phyloP scores from a whole-genome alignment of 768 basidiomycete genomes.

The Royoungia palumana region DNA sequence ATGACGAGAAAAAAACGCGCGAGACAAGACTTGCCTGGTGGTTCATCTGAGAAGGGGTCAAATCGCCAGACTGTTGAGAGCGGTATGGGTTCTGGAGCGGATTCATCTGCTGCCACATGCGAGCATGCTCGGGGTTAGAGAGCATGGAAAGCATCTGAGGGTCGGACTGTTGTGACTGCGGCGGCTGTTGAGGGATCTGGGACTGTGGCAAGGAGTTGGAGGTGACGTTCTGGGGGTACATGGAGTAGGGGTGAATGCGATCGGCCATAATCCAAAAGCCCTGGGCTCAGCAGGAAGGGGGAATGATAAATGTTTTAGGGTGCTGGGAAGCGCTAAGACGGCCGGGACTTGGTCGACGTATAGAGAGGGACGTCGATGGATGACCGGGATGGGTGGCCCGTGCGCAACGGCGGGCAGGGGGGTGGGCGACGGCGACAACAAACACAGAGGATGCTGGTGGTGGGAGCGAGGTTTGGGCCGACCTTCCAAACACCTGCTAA shows the following conservation, averaged over 20 bases:
- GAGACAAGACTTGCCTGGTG: conserved; percentile 44
- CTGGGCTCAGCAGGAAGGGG: conserved; percentile 21
- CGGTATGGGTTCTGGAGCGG: conserved; percentile 44
- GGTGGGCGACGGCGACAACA: conserved; percentile 28
- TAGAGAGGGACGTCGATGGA: conserved; percentile 19
- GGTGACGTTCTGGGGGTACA: conserved; percentile 50
- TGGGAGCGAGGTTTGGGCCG: conserved; percentile 54
- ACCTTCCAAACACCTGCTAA: conserved; percentile 41
- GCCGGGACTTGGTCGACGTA: conserved; percentile 22
- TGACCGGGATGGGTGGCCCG: conserved; percentile 32
- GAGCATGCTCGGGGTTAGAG: conserved; percentile 48
- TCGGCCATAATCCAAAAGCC: conserved; percentile 54
- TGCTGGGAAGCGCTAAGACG: conserved; percentile 26
- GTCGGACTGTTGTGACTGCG: conserved; percentile 43
- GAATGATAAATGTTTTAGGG: conserved; percentile 30
- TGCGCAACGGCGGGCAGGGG: conserved; percentile 49
- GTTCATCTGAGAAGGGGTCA: conserved; percentile 37
- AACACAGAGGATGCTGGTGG: conserved; percentile 47
- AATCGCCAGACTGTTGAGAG: conserved; percentile 39
- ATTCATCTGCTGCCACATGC: conserved; percentile 59
- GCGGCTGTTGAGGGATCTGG: conserved; percentile 43
- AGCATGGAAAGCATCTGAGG: conserved; percentile 38
- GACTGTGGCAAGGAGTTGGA: conserved; percentile 40
- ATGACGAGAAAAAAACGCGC: conserved; percentile 12
- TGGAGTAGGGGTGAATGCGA: conserved; percentile 52